Conservation (phyloP, 2,329 filamentous ascomycete species). For the Beauveria brongniartii region DNA sequence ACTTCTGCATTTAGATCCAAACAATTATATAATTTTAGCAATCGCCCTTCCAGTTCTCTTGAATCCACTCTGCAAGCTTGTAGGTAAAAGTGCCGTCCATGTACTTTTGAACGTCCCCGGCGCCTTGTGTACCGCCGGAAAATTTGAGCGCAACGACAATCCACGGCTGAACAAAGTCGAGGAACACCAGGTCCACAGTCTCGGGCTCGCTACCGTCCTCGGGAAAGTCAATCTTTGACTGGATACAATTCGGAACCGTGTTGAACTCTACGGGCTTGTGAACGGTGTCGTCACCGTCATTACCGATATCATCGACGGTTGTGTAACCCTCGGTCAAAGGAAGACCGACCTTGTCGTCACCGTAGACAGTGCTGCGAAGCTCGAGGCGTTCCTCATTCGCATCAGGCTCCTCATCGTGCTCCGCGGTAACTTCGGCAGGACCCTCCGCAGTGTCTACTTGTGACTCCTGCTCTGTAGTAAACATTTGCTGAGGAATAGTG, state of each 20-base stretch:
- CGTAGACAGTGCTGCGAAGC: conserved; percentile 21
- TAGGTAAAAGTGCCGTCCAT: conserved; percentile 47
- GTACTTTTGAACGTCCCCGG: conserved; percentile 42
- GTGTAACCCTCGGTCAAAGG: conserved; percentile 67
- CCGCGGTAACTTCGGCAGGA: not conserved
- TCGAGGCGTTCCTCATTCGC: conserved; percentile 18
- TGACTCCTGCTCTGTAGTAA: conserved; percentile 12
- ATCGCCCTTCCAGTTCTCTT: conserved; percentile 46
- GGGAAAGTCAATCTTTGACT: conserved; percentile 58
- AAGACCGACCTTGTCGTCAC: conserved; percentile 15
- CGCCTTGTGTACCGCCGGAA: conserved; percentile 41
- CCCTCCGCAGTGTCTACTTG: not conserved
- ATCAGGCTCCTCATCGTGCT: conserved; percentile 12
- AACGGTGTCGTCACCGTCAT: conserved; percentile 83
- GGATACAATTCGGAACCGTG: conserved; percentile 74
- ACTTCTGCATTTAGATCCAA: not conserved
- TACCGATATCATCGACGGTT: conserved; percentile 74
- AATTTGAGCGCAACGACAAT: conserved; percentile 65
- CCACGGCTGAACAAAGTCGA: conserved; percentile 84
- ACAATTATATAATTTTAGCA: conserved; percentile 26
- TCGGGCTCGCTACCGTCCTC: conserved; percentile 46
- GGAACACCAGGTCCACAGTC: conserved; percentile 78
- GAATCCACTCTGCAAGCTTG: conserved; percentile 49
- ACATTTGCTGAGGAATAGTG: conserved; percentile 39
- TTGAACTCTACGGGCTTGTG: conserved; percentile 71